Evolutionary conservation across 2,329 filamentous ascomycete genomes (phyloP).

Genomic region (Paecilomyces formosus): DNA sequence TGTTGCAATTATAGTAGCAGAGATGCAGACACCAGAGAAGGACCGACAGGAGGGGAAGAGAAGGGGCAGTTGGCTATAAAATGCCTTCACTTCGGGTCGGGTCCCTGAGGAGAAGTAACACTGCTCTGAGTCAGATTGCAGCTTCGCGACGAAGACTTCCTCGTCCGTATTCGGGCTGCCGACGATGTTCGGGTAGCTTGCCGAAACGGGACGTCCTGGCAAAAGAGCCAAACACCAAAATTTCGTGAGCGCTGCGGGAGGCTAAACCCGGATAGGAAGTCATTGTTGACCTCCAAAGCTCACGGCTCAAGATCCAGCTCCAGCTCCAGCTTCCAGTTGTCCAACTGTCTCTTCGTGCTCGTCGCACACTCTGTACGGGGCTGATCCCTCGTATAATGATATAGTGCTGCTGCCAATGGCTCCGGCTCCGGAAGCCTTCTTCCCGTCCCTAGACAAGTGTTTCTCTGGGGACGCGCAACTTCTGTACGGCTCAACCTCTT

Average conservation of each 20-base stretch:
- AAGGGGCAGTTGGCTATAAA: neutral
- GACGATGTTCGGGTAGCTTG: constrained; percentile 6
- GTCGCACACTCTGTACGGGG: constrained; percentile 1
- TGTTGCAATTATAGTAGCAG: constrained; percentile 26
- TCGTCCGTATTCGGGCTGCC: neutral
- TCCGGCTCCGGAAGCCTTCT: constrained; percentile 65
- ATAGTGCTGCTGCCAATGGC: constrained; percentile 51
- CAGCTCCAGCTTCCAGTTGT: constrained; percentile 14
- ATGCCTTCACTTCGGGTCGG: neutral
- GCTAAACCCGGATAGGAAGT: constrained; percentile 30
- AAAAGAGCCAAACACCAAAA: constrained; percentile 1
- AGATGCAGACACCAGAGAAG: neutral
- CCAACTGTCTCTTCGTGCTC: constrained; percentile 7
- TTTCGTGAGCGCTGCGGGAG: constrained; percentile 9
- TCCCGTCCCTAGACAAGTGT: constrained; percentile 78
- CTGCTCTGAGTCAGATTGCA: neutral
- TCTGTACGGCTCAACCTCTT: constrained; percentile 48
- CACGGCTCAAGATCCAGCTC: constrained; percentile 21
- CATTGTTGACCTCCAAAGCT: constrained; percentile 26
- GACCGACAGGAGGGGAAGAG: neutral
- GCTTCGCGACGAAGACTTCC: neutral
- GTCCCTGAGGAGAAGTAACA: neutral
- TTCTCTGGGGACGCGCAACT: constrained; percentile 72
- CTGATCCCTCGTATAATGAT: constrained; percentile 25
- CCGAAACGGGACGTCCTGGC: constrained; percentile 8